Conservation (phyloP, 2,329 filamentous ascomycete genomes). For the Xylaria sp. region DNA sequence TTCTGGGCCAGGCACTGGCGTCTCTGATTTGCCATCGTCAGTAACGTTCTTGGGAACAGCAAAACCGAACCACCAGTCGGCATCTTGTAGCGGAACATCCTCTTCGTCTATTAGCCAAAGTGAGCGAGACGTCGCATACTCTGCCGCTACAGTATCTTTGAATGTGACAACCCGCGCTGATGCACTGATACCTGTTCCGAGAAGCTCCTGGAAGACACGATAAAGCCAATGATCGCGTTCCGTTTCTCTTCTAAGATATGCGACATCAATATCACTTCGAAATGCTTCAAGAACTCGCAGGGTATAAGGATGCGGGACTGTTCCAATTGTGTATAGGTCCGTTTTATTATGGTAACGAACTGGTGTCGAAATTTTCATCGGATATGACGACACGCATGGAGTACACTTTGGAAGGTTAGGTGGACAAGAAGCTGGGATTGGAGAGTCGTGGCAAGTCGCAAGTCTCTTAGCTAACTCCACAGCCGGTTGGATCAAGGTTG, state of each 20-base stretch:
- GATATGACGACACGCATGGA: constrained; percentile 74
- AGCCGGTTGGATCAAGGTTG: constrained; percentile 75
- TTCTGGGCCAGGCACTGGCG: constrained; percentile 69
- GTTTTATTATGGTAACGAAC: constrained; percentile 77
- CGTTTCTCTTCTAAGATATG: constrained; percentile 74
- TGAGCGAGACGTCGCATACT: constrained; percentile 70
- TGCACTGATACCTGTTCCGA: constrained; percentile 71
- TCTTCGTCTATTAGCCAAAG: constrained; percentile 85
- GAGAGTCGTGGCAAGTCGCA: constrained; percentile 77
- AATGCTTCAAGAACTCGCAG: constrained; percentile 74
- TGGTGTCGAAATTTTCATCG: constrained; percentile 74
- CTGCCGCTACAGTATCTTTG: constrained; percentile 83
- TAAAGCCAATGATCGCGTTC: constrained; percentile 83
- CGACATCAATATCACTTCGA: constrained; percentile 68
- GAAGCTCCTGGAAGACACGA: constrained; percentile 74
- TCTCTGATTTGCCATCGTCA: constrained; percentile 64
- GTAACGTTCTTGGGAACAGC: constrained; percentile 71
- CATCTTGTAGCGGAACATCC: constrained; percentile 68
- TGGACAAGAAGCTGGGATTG: constrained; percentile 81
- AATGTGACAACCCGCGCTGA: constrained; percentile 76
- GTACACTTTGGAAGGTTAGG: constrained; percentile 81
- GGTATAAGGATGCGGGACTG: constrained; percentile 92
- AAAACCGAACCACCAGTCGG: constrained; percentile 94
- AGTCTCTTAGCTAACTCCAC: constrained; percentile 80
- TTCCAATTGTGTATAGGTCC: constrained; percentile 81